phyloP scores from a whole-genome alignment of 2,329 filamentous ascomycete species.

The Nemania sp. region DNA sequence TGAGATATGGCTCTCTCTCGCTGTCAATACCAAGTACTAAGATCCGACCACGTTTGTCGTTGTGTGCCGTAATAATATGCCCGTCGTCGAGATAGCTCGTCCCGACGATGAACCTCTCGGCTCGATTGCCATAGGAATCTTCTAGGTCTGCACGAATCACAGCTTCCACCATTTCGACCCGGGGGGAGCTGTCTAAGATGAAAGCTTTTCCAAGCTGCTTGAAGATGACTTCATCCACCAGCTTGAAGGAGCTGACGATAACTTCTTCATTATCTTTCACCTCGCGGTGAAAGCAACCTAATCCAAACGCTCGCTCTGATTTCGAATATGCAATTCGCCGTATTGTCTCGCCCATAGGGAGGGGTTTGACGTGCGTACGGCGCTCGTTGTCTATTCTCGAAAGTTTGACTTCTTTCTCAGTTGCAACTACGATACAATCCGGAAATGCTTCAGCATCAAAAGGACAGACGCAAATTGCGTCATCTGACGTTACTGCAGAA shows the following conservation, averaged over 20 bases:
- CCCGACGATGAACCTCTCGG: constrained; percentile 87
- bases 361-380: constrained; percentile 82
- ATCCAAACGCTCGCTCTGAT: constrained; percentile 76
- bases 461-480: constrained; percentile 77
- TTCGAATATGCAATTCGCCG: constrained; percentile 85
- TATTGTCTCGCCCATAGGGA: constrained; percentile 80
- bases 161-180: constrained; percentile 77
- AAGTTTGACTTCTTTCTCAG: constrained; percentile 74
- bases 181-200: constrained; percentile 53
- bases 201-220: constrained; percentile 73
- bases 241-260: constrained; percentile 77
- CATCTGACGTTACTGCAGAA: constrained; percentile 89
- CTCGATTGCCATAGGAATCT: constrained; percentile 56
- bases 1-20: constrained; percentile 71
- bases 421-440: constrained; percentile 78
- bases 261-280: constrained; percentile 72
- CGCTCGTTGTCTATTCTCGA: constrained; percentile 80
- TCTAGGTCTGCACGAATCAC: constrained; percentile 76
- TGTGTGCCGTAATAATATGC: constrained; percentile 44
- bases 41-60: constrained; percentile 72
- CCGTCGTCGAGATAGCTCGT: constrained; percentile 76
- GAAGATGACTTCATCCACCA: constrained; percentile 91
- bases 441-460: constrained; percentile 85
- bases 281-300: constrained; percentile 81
- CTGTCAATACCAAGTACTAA: constrained; percentile 81